Evolutionary conservation across 306 rosid genomes (phyloP), one percentile per base, ranked within the genome.

Genomic region (Begonia loranthoides): DNA sequence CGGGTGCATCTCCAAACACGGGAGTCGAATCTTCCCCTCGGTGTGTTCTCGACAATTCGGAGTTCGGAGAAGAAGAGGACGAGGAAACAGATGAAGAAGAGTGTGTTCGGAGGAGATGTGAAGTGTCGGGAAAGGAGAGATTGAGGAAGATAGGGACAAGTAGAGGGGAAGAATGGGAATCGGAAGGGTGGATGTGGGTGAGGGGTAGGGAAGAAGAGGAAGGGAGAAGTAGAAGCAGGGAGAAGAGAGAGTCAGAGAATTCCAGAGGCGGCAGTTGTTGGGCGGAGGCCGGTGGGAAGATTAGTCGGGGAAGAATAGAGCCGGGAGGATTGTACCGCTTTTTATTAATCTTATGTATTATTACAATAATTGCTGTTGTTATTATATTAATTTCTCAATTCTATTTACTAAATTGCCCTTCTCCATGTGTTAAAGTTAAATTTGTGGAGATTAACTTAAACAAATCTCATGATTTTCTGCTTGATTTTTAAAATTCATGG

Each of bases 161-260:
- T 0, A 5, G 13, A 38, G 79, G 75, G 83, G 75, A 34, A 67
- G 73, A 71, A 50, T 89, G 97, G 97, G 95, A 82, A 73, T 61
- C 63, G 0, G 73, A 79, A 10, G 81, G 66, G 19, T 90, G 95
- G 97, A 54, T 60, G 55, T 63, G 15, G 61, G 95, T 82, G 62
- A 78, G 92, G 72, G 43, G 45, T 2, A 3, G 41, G 22, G 55
- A n/a, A 3, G 15, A 60, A 7, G 62, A 72, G 21, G 67, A 49
- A 7, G 7, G 50, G 41, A 9, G 51, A 51, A 49, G 54, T 34
- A 15, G 49, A 0, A 1, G 41, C 6, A 16, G 40, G 63, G 63
- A 51, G 15, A 58, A 10, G 28, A 28, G 36, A 5, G 36, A 28
- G 36, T 28, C 36, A 1, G 36, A 28, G 36, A 28, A 28, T 28